phyloP scores from a whole-genome alignment of 305 asterid species.

The Petunia hybrid region DNA sequence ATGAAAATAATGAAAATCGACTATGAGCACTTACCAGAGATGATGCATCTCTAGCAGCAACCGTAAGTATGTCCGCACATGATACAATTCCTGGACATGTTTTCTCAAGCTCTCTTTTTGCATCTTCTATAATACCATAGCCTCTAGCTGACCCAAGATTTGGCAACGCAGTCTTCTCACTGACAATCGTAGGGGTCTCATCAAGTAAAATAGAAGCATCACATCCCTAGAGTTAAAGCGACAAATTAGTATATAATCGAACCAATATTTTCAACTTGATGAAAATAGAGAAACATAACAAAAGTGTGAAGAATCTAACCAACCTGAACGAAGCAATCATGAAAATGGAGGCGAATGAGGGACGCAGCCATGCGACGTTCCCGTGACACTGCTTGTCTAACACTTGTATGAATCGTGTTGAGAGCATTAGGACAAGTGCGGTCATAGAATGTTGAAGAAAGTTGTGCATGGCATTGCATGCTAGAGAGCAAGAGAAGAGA shows the following conservation, averaged over 20 bases:
- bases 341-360: slow-evolving; percentile 13
- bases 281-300: not conserved
- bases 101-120: slow-evolving; percentile 52
- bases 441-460: slow-evolving; percentile 34
- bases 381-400: slow-evolving; percentile 35
- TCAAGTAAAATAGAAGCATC: slow-evolving; percentile 45
- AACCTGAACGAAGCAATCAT: slow-evolving; percentile 35
- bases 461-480: slow-evolving; percentile 35
- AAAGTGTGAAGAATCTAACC: not conserved
- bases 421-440: slow-evolving; percentile 35
- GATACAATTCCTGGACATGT: slow-evolving; percentile 57
- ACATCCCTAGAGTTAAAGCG: slow-evolving; percentile 33
- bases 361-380: slow-evolving; percentile 52
- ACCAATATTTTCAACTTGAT: not conserved
- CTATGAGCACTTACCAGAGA: slow-evolving; percentile 24
- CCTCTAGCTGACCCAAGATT: slow-evolving; percentile 40
- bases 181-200: slow-evolving; percentile 31
- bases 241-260: not conserved
- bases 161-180: slow-evolving; percentile 38
- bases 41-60: slow-evolving; percentile 41
- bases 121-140: slow-evolving; percentile 46
- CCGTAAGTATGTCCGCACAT: slow-evolving; percentile 51
- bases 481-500: slow-evolving; percentile 13
- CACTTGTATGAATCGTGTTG: not conserved
- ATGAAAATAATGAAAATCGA: not conserved